A percentile compares a stretch with the other conserved stretches of the same genome.
These are phyloP conservation scores for Diaporthe amygdali DNA, from an alignment of 2,329 filamentous ascomycete genomes.

Conservation along the genomic window DNA sequence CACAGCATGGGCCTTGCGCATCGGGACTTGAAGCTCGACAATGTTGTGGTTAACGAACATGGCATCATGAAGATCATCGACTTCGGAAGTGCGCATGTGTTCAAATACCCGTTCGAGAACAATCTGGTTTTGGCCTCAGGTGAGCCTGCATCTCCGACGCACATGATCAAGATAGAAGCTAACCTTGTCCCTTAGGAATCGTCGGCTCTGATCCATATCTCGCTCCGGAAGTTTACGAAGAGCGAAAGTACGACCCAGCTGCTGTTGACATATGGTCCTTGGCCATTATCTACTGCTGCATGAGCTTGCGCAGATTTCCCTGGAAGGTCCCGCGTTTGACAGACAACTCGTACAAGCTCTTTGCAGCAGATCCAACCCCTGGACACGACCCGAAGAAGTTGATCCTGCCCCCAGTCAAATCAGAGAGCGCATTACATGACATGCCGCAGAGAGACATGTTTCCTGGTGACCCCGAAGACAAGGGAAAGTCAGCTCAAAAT, in stretches of 20 bases:
- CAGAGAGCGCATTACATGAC: conserved; percentile 48
- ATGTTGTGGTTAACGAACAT: conserved; percentile 93
- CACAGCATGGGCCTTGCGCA: conserved; percentile 96
- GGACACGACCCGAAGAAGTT: conserved; percentile 66
- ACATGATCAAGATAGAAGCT: conserved; percentile 13
- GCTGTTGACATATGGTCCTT: conserved; percentile 97
- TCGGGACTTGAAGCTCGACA: conserved; percentile 94
- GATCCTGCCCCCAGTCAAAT: conserved; percentile 50
- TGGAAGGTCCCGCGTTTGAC: conserved; percentile 94
- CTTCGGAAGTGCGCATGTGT: conserved; percentile 96
- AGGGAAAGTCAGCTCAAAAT: conserved; percentile 16
- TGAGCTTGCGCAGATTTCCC: conserved; percentile 92
- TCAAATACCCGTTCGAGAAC: conserved; percentile 95
- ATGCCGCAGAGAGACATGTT: conserved; percentile 46
- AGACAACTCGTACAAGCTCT: conserved; percentile 95
- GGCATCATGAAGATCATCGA: conserved; percentile 99
- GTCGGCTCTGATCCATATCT: conserved; percentile 93
- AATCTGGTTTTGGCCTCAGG: conserved; percentile 82
- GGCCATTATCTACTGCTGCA: conserved; percentile 98
- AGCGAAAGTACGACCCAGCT: conserved; percentile 90
- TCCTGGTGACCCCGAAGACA: conserved; percentile 36
- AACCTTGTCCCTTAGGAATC: conserved; percentile 49
- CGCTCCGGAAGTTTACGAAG: conserved; percentile 94
- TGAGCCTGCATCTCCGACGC: conserved; percentile 48
- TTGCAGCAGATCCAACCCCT: conserved; percentile 83